Conservation (phyloP, 2,329 filamentous ascomycete species). For the Xylariaceae sp. region DNA sequence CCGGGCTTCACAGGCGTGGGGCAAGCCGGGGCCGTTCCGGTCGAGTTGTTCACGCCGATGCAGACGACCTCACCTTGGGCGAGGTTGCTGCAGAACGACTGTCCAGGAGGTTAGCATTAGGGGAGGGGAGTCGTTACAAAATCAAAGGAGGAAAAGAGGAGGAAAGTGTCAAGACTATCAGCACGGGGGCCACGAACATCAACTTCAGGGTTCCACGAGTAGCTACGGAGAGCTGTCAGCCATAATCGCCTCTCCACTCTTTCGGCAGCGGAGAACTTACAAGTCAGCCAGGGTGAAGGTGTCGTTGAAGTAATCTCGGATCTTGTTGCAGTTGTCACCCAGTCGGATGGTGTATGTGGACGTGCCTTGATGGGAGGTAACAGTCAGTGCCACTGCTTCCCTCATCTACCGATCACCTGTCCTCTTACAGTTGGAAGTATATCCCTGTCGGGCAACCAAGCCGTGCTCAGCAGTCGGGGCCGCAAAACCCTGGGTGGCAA, state of each 20-base stretch:
- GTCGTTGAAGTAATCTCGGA: constrained; percentile 41
- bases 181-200: constrained; percentile 21
- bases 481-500: constrained; percentile 27
- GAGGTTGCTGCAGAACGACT: constrained; percentile 33
- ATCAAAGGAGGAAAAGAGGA: neutral
- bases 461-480: constrained; percentile 18
- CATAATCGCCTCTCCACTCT: neutral
- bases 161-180: neutral
- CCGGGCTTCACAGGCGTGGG: constrained; percentile 27
- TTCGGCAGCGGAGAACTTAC: constrained; percentile 23
- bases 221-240: constrained; percentile 8
- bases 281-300: constrained; percentile 30
- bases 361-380: constrained; percentile 19
- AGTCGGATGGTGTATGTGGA: constrained; percentile 29
- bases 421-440: constrained; percentile 29
- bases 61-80: constrained; percentile 31
- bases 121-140: too few species aligned
- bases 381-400: neutral
- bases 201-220: constrained; percentile 28
- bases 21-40: constrained; percentile 22
- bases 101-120: neutral
- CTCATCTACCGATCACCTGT: neutral
- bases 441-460: constrained; percentile 34
- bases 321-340: constrained; percentile 32
- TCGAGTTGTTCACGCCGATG: constrained; percentile 15